These are phyloP conservation scores for Naganishia sp. DNA, from an alignment of 1,284 basidiomycete genomes.

Conservation along the genomic window DNA sequence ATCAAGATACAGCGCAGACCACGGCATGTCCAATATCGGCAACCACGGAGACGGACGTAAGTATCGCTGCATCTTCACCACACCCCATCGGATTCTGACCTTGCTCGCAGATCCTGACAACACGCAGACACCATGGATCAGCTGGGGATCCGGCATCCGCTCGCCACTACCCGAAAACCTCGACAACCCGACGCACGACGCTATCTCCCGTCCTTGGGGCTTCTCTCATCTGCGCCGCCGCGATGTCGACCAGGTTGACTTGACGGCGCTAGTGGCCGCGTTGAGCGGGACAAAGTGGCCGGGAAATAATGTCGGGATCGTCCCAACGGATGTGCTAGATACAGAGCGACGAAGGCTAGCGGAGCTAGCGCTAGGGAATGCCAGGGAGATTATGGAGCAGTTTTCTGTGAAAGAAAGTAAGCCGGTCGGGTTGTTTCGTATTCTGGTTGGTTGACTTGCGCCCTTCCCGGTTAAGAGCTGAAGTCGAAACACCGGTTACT, in stretches of 20 bases:
- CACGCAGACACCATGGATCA: constrained; percentile 80
- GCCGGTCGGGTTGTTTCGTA: constrained; percentile 11
- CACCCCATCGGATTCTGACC: no score
- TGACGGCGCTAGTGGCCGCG: constrained; percentile 75
- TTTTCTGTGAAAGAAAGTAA: constrained; percentile 75
- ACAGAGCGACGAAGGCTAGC: constrained; percentile 56
- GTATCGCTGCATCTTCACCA: constrained; percentile 35
- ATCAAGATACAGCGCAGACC: constrained; percentile 61
- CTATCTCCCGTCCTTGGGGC: constrained; percentile 67
- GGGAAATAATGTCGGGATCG: constrained; percentile 68
- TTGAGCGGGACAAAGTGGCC: constrained; percentile 72
- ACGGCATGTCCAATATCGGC: constrained; percentile 85
- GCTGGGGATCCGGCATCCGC: constrained; percentile 77
- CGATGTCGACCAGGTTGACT: constrained; percentile 82
- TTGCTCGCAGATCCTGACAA: constrained; percentile 71
- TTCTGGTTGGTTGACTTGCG: background rate
- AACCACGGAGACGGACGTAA: constrained; percentile 86
- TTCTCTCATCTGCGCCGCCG: constrained; percentile 62
- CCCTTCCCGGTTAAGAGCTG: constrained; percentile 1
- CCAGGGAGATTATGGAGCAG: constrained; percentile 75
- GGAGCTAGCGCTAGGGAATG: constrained; percentile 67
- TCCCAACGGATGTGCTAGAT: constrained; percentile 58
- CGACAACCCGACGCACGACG: constrained; percentile 65
- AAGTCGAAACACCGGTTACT: constrained; percentile 18
- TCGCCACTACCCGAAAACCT: constrained; percentile 61